phyloP scores from a whole-genome alignment of 1,139 yeast genomes.

The Kurtzmaniella quercitrusa region DNA sequence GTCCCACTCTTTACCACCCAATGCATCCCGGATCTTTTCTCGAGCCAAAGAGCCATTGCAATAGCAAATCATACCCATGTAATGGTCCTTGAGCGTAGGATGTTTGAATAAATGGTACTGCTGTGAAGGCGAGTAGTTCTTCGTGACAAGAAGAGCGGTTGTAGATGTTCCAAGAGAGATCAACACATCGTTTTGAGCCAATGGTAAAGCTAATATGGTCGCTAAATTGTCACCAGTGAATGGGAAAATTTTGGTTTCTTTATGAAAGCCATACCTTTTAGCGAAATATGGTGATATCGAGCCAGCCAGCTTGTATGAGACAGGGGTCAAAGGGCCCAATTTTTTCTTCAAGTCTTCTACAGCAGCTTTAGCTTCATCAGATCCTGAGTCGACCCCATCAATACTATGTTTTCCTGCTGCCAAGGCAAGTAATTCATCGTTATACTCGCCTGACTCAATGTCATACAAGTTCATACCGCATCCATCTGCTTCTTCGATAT shows the following conservation, averaged over 20 bases:
- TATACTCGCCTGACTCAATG: conserved; percentile 43
- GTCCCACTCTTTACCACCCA: conserved; percentile 60
- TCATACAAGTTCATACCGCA: conserved; percentile 83
- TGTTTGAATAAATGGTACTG: conserved; percentile 84
- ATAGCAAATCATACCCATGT: conserved; percentile 95
- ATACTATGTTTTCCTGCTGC: conserved; percentile 48
- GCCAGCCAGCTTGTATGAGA: conserved; percentile 40
- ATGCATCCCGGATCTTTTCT: conserved; percentile 63
- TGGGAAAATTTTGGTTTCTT: conserved; percentile 53
- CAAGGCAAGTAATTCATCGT: conserved; percentile 43
- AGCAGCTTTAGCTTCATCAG: conserved; percentile 15
- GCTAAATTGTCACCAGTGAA: conserved; percentile 93
- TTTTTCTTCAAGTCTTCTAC: conserved; percentile 39
- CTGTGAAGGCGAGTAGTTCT: conserved; percentile 71
- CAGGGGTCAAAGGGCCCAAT: conserved; percentile 50
- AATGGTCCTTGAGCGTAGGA: conserved; percentile 71
- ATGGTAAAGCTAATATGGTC: conserved; percentile 78
- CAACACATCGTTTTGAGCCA: conserved; percentile 70
- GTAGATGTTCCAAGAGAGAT: conserved; percentile 88
- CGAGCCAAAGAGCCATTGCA: conserved; percentile 89
- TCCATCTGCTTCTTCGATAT: conserved; percentile 76
- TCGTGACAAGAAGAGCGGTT: conserved; percentile 77
- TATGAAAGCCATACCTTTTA: conserved; percentile 56
- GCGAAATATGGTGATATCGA: conserved; percentile 56
- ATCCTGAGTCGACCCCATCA: conserved; percentile 23